Percentiles rank a stretch among this genome's conserved stretches.
Evolutionary conservation across 176 grass and related monocot genomes (phyloP).

Genomic region (Elaeis guineensis): DNA sequence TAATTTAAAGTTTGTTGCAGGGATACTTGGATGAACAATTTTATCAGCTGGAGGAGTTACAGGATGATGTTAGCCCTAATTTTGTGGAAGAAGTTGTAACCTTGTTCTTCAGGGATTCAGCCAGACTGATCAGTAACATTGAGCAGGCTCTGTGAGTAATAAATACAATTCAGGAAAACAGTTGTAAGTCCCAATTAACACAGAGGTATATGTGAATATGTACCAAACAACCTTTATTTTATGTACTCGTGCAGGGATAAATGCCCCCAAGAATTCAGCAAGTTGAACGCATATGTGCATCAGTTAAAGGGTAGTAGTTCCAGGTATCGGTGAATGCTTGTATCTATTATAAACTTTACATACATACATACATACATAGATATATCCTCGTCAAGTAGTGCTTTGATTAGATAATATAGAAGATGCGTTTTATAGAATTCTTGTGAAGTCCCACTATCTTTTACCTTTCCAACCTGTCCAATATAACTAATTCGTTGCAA

Average conservation of each 20-base stretch:
- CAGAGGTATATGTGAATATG: conserved; percentile 12
- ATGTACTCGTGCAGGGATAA: conserved; percentile 50
- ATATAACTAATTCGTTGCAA: no score
- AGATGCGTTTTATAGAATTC: no score
- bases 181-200: conserved; percentile 5
- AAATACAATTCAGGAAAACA: conserved; percentile 5
- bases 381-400: background rate
- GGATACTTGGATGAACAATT: conserved; percentile 95
- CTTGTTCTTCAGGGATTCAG: conserved; percentile 84
- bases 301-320: conserved; percentile 81
- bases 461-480: no score
- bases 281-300: conserved; percentile 78
- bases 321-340: conserved; percentile 39
- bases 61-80: conserved; percentile 92
- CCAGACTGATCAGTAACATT: conserved; percentile 70
- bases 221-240: conserved; percentile 5
- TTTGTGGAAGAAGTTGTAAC: conserved; percentile 87
- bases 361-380: background rate
- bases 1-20: conserved; percentile 35
- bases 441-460: no score
- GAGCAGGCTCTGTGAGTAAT: conserved; percentile 74
- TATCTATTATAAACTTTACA: no score
- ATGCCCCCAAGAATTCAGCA: conserved; percentile 69
- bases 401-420: no score
- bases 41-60: conserved; percentile 85